Evolutionary conservation across 192 early-diverging fungal genomes (phyloP).

Genomic region (Podila epigama): DNA sequence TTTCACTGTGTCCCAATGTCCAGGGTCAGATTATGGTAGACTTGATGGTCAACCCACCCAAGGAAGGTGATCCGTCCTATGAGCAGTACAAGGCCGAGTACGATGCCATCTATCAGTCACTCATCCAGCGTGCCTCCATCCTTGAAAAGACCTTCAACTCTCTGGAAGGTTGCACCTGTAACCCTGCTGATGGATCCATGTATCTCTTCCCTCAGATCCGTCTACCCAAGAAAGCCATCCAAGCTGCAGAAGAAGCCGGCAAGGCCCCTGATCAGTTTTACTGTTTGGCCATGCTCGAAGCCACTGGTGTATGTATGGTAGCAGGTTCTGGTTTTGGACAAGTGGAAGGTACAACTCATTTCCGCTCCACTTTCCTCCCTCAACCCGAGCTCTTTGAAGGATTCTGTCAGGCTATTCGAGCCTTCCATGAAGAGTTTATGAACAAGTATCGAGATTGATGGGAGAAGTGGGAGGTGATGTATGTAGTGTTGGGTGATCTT

Average conservation of each 20-base stretch:
- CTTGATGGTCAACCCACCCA: constrained; percentile 92
- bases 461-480: too few species aligned
- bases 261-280: constrained; percentile 88
- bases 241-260: constrained; percentile 69
- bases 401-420: constrained; percentile 76
- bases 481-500: not conserved
- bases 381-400: constrained; percentile 91
- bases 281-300: constrained; percentile 90
- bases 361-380: constrained; percentile 96
- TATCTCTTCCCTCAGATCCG: constrained; percentile 91
- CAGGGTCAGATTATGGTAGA: constrained; percentile 95
- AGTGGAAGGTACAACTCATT: constrained; percentile 88
- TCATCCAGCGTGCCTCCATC: constrained; percentile 77
- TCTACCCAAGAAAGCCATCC: constrained; percentile 78
- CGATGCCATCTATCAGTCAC: constrained; percentile 77
- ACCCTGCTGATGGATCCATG: constrained; percentile 93
- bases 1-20: constrained; percentile 93
- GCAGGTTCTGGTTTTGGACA: constrained; percentile 95
- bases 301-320: constrained; percentile 96
- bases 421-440: constrained; percentile 86
- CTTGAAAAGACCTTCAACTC: constrained; percentile 80
- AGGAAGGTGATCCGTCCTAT: constrained; percentile 80
- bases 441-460: constrained; percentile 64
- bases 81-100: constrained; percentile 75
- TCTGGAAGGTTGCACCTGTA: constrained; percentile 86